Evolutionary conservation across 1,284 basidiomycete genomes (phyloP), one percentile per base, ranked within the genome.

Genomic region (Testicularia cyperi): DNA sequence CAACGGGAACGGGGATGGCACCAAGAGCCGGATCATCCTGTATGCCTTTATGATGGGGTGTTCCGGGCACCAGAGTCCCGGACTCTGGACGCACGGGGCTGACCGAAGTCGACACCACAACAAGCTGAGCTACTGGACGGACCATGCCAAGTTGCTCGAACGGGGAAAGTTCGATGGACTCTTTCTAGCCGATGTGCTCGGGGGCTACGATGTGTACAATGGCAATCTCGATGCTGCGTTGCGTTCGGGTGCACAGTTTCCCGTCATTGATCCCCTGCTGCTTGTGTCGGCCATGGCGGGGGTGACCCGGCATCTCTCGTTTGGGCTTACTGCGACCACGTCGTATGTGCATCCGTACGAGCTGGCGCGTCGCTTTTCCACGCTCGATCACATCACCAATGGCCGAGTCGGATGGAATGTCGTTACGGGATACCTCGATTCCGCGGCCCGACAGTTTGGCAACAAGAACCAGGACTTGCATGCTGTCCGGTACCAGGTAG

Each of bases 341-440:
- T 64, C 58, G 25, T 72, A 69, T 35, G 73, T 77, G 42, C 73
- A 69, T 14, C 76, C 77, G 2, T 78, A 75, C 52, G 58, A 72
- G 31, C 58, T 78, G 15, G 77, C 77, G 1, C 52, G 77, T 5
- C 53, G 72, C 2, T 77, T 77, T 47, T 62, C 62, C 23, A 77
- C 77, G 10, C 71, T 78, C 18, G 77, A 78, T 49, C 77, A 78
- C 41, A 62, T 78, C 20, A 78, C 77, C 14, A 78, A 78, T 42
- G 77, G 77, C 4, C 57, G 77, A 10, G 72, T 78, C 0, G 77
- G 72, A 0, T 74, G 73, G 72, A 78, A 78, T 55, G 61, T 77
- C 18, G 77, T 78, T 5, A 78, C 77, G 6, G 65, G 68, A 25
- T 77, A 77, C 57, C 63, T 78, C 9, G 71, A 75, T 35, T 55